These are phyloP conservation scores for Myrmaecium sp. DNA, from an alignment of 2,329 filamentous ascomycete genomes.

Conservation along the genomic window DNA sequence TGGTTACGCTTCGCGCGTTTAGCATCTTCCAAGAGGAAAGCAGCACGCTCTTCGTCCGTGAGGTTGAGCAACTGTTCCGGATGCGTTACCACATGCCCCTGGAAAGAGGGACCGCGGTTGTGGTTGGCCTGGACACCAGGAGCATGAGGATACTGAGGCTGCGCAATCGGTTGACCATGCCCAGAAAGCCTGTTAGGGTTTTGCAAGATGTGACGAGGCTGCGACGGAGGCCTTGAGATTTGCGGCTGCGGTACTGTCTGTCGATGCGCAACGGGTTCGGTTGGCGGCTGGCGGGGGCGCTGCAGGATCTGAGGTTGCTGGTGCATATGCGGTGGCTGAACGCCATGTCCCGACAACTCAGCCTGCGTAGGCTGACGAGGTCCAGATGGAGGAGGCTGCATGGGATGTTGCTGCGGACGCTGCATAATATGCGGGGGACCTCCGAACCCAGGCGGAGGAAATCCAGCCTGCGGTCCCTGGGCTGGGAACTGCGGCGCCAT, in stretches of 20 bases:
- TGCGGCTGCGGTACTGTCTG: conserved; percentile 15
- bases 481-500: too few species aligned
- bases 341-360: conserved; percentile 24
- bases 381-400: conserved; percentile 22
- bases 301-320: conserved; percentile 19
- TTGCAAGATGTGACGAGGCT: conserved; percentile 60
- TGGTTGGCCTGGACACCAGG: conserved; percentile 18
- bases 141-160: conserved; percentile 11
- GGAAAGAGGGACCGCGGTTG: conserved; percentile 31
- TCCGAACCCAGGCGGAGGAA: conserved; percentile 12
- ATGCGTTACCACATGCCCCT: conserved; percentile 41
- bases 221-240: conserved; percentile 21
- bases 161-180: conserved; percentile 22
- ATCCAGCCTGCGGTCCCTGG: conserved; percentile 7
- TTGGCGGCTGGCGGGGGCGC: conserved; percentile 16
- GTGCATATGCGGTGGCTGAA: conserved; percentile 12
- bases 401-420: conserved; percentile 25
- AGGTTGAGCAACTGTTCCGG: conserved; percentile 60
- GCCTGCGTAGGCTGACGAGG: conserved; percentile 26
- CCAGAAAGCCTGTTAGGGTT: conserved; percentile 50
- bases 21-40: conserved; percentile 77
- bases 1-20: conserved; percentile 94
- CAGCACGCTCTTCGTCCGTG: conserved; percentile 67
- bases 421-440: conserved; percentile 30
- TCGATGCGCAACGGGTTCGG: conserved; percentile 3